A percentile compares a stretch with the other conserved stretches of the same genome.
phyloP scores from a whole-genome alignment of 768 basidiomycete genomes.

The Russula sp. region DNA sequence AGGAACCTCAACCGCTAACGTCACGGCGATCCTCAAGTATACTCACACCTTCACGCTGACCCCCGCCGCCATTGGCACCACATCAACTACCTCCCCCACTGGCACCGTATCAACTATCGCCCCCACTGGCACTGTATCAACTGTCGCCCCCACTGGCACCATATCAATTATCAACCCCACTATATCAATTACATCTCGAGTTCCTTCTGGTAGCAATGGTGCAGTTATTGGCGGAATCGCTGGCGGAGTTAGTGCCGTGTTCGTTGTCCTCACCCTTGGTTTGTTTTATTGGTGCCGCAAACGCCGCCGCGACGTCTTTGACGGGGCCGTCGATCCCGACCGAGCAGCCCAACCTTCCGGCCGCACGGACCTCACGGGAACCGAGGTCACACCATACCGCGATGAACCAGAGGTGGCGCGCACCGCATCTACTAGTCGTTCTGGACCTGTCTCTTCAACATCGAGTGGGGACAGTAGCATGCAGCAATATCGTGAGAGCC shows the following conservation, averaged over 20 bases:
- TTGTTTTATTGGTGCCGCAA: slow-evolving; percentile 31
- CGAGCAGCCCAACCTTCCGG: slow-evolving; percentile 28
- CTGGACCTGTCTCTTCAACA: slow-evolving; percentile 9
- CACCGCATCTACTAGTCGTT: slow-evolving; percentile 11
- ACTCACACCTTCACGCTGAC: no score
- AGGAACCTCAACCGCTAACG: not conserved
- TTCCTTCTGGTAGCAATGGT: slow-evolving; percentile 4
- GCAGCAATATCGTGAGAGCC: slow-evolving; percentile 27
- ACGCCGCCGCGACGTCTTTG: slow-evolving; percentile 37
- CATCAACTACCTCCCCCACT: not conserved
- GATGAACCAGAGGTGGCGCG: slow-evolving; percentile 26
- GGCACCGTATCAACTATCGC: slow-evolving; percentile 8
- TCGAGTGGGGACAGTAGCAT: slow-evolving; percentile 21
- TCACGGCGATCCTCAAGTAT: no score
- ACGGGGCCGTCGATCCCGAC: slow-evolving; percentile 47
- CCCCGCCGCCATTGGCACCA: no score
- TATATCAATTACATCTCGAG: not conserved
- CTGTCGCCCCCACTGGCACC: no score
- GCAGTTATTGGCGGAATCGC: slow-evolving; percentile 31
- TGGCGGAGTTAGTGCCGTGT: slow-evolving; percentile 26
- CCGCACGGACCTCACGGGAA: no score
- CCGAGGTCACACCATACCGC: slow-evolving; percentile 14
- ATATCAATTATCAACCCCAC: not conserved
- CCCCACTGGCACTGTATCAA: no score
- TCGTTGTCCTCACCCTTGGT: slow-evolving; percentile 27